phyloP scores from a whole-genome alignment of 2,329 filamentous ascomycete genomes.

The Hypoxylon sp. region DNA sequence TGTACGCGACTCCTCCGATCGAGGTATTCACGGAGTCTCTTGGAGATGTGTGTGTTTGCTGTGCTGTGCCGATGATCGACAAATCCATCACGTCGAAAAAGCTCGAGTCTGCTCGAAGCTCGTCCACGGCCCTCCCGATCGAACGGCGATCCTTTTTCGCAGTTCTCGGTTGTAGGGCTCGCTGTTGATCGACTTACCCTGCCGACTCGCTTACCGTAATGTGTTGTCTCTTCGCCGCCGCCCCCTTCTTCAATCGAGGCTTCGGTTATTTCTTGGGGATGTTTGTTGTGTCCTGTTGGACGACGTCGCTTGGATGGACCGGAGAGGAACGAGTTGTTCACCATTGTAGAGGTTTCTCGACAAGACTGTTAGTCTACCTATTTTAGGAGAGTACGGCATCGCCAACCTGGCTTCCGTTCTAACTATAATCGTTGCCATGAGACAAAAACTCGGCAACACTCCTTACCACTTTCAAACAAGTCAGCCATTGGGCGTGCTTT shows the following conservation, averaged over 20 bases:
- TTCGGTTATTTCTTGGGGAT: slow-evolving; percentile 28
- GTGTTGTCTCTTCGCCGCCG: slow-evolving; percentile 8
- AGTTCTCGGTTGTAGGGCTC: slow-evolving; percentile 15
- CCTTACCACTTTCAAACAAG: not conserved
- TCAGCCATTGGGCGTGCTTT: not conserved
- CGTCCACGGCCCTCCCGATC: slow-evolving; percentile 20
- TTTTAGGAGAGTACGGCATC: too few relatives aligned
- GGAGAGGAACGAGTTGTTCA: slow-evolving; percentile 3
- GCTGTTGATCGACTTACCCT: slow-evolving; percentile 26
- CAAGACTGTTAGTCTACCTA: too few relatives aligned
- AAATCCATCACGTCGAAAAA: slow-evolving; percentile 13
- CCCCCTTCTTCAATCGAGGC: slow-evolving; percentile 24
- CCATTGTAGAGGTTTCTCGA: not conserved
- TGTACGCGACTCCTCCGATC: slow-evolving; percentile 28
- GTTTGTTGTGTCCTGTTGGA: slow-evolving; percentile 24
- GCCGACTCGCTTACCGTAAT: slow-evolving; percentile 27
- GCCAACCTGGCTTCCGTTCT: too few relatives aligned
- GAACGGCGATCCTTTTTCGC: too few relatives aligned
- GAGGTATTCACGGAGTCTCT: slow-evolving; percentile 26
- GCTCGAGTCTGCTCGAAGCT: slow-evolving; percentile 21
- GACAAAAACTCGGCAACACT: too few relatives aligned
- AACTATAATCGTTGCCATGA: too few relatives aligned
- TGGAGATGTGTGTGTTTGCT: slow-evolving; percentile 20
- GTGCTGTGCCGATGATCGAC: slow-evolving; percentile 23
- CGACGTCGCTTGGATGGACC: slow-evolving; percentile 24